Percentiles rank a stretch among this genome's conserved stretches.
phyloP scores from a whole-genome alignment of 352 stramenopile genomes.

The Phytopythium oedochilum region DNA sequence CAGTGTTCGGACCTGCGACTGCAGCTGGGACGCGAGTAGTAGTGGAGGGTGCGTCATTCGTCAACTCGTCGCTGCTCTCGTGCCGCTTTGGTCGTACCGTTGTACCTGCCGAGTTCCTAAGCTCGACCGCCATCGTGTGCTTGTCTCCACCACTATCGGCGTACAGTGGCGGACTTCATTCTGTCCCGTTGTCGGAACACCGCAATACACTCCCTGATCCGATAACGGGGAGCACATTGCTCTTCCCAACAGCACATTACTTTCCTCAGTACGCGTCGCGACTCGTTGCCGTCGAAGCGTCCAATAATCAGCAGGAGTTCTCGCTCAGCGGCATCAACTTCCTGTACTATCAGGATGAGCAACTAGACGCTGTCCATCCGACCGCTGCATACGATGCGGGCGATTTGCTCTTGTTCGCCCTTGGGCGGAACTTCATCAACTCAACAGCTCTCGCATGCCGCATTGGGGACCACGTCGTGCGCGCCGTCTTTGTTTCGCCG shows the following conservation, averaged over 20 bases:
- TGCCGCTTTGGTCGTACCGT: conserved; percentile 87
- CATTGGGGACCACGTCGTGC: conserved; percentile 73
- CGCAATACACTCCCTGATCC: conserved; percentile 58
- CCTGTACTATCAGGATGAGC: conserved; percentile 89
- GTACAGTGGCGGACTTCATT: conserved; percentile 47
- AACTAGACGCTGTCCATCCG: conserved; percentile 62
- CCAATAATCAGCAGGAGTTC: conserved; percentile 96
- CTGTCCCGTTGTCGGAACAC: conserved; percentile 68
- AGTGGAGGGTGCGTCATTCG: conserved; percentile 84
- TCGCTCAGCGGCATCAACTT: conserved; percentile 89
- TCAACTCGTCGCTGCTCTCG: conserved; percentile 78
- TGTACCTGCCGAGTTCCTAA: conserved; percentile 83
- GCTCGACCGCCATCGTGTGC: conserved; percentile 78
- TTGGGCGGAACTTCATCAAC: conserved; percentile 90
- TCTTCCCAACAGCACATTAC: conserved; percentile 80
- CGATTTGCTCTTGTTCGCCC: conserved; percentile 56
- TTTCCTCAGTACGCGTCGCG: conserved; percentile 87
- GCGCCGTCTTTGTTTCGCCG: conserved; percentile 84
- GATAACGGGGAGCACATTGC: conserved; percentile 44
- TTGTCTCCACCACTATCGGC: conserved; percentile 62
- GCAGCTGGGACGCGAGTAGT: conserved; percentile 79
- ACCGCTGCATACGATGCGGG: conserved; percentile 38
- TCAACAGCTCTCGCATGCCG: conserved; percentile 87
- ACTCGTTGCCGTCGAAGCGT: conserved; percentile 92
- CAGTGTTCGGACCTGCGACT: conserved; percentile 85